A percentile compares a stretch with the other conserved stretches of the same genome.
These are phyloP conservation scores for Kurtzmaniella quercitrusa DNA, from an alignment of 1,139 yeast species.

Conservation along the genomic window DNA sequence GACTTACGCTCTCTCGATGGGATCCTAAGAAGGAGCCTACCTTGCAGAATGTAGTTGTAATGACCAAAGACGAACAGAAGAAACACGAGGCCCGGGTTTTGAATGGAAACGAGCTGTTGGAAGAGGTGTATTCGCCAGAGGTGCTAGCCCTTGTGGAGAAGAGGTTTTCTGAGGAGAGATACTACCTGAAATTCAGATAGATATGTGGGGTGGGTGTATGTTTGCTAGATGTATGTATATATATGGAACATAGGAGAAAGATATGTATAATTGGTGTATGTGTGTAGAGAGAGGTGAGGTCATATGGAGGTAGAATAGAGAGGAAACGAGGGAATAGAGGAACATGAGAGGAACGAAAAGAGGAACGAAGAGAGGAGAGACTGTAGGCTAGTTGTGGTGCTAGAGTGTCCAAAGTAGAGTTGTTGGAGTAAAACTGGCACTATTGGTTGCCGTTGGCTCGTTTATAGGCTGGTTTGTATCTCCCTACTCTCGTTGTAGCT, in stretches of 20 bases:
- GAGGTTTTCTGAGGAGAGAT: constrained; percentile 70
- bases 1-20: constrained; percentile 81
- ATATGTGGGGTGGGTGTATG: constrained; percentile 1
- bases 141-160: constrained; percentile 55
- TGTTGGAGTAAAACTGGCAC: no score
- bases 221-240: constrained; percentile 1
- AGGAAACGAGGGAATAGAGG: no score
- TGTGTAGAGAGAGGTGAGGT: background rate
- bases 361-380: no score
- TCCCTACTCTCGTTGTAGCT: no score
- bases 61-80: constrained; percentile 86
- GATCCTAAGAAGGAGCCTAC: constrained; percentile 55
- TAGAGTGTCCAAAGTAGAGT: no score
- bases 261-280: no score
- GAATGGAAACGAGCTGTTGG: constrained; percentile 56
- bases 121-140: constrained; percentile 60
- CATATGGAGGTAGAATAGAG: background rate
- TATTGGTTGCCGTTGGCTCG: no score
- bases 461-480: no score
- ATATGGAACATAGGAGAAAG: background rate
- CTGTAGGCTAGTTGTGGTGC: no score
- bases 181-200: constrained; percentile 53
- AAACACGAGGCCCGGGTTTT: constrained; percentile 72
- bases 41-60: constrained; percentile 71
- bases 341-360: no score